Evolutionary conservation across 345 rosid genomes (phyloP).

Genomic region (Eucalyptus erythrocorys): DNA sequence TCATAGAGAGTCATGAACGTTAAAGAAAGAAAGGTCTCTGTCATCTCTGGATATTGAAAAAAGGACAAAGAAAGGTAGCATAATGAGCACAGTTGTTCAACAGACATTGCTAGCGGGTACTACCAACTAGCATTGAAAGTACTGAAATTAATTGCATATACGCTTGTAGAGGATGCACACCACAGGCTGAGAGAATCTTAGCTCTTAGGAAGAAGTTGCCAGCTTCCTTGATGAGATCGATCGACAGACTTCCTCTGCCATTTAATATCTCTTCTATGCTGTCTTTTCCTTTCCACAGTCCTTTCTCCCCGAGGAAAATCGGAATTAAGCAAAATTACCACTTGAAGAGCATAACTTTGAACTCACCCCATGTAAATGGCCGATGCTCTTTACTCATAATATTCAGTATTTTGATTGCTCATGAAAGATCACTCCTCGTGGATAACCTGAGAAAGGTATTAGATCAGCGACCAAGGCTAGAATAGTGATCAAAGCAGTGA

Average conservation of each 20-base stretch:
- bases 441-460: conserved; percentile 32
- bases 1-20: conserved; percentile 54
- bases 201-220: conserved; percentile 32
- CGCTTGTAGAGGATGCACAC: conserved; percentile 12
- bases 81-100: too few relatives aligned
- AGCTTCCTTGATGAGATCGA: conserved; percentile 23
- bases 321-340: neutral
- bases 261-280: conserved; percentile 28
- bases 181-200: conserved; percentile 45
- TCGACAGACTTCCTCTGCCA: conserved; percentile 67
- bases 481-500: conserved; percentile 74
- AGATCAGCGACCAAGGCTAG: conserved; percentile 76
- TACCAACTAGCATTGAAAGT: neutral
- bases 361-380: too few relatives aligned
- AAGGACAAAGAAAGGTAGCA: neutral
- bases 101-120: neutral
- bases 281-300: neutral
- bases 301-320: neutral
- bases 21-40: conserved; percentile 72
- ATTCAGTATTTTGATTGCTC: too few relatives aligned
- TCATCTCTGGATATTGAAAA: conserved; percentile 49
- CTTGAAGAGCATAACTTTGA: neutral
- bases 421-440: neutral
- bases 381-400: neutral
- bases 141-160: neutral